These are phyloP conservation scores for Penicillium sp. DNA, from an alignment of 2,329 filamentous ascomycete genomes.

Conservation along the genomic window DNA sequence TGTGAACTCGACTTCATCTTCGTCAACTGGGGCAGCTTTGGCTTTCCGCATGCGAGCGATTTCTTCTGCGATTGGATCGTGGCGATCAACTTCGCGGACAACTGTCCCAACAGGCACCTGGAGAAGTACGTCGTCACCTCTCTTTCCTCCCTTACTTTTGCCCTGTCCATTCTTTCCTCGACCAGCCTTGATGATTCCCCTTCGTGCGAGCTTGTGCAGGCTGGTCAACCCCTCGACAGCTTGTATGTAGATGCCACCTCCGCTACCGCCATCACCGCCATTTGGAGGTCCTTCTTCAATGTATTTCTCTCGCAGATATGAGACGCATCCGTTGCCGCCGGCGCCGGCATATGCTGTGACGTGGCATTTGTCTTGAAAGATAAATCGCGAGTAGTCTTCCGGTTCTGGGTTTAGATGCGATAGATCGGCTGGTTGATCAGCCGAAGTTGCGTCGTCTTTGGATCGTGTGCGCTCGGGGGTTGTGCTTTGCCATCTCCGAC, in stretches of 20 bases:
- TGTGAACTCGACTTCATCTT: slow-evolving; percentile 32
- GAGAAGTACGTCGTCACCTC: slow-evolving; percentile 81
- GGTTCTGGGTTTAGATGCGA: slow-evolving; percentile 72
- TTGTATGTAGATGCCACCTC: slow-evolving; percentile 91
- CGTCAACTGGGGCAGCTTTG: slow-evolving; percentile 3
- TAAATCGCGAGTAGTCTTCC: slow-evolving; percentile 74
- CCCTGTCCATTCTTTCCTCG: slow-evolving; percentile 44
- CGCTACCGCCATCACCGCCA: slow-evolving; percentile 86
- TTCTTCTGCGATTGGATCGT: slow-evolving; percentile 71
- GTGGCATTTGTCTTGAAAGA: slow-evolving; percentile 80
- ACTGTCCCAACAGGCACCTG: slow-evolving; percentile 91
- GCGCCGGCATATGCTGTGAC: slow-evolving; percentile 70
- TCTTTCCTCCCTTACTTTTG: slow-evolving; percentile 55
- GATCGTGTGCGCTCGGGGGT: slow-evolving; percentile 4
- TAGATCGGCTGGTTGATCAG: slow-evolving; percentile 20
- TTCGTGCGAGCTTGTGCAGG: slow-evolving; percentile 79
- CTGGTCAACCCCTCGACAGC: slow-evolving; percentile 87
- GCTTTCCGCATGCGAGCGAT: slow-evolving; percentile 28
- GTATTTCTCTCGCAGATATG: slow-evolving; percentile 87
- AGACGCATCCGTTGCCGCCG: slow-evolving; percentile 89
- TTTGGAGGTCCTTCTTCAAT: slow-evolving; percentile 84
- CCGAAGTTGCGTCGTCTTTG: slow-evolving; percentile 5
- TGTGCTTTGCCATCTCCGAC: slow-evolving; percentile 22
- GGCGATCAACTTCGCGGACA: slow-evolving; percentile 70
- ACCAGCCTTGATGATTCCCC: slow-evolving; percentile 53